Evolutionary conservation across 306 rosid species (phyloP).

Genomic region (Adenanthera pavonina): DNA sequence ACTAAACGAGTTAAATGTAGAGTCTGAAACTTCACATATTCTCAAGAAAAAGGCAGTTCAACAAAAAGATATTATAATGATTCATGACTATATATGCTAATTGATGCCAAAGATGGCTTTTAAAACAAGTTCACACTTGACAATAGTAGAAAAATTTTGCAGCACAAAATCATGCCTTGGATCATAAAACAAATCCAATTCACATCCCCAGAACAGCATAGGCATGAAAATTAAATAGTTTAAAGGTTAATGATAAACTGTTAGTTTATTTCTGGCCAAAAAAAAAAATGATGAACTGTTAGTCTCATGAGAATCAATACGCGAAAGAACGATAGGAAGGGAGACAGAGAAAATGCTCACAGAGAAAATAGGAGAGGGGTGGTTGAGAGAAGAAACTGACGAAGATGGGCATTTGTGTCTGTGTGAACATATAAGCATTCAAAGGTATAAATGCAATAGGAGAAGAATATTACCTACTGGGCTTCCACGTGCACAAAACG

Average conservation of each 20-base stretch:
- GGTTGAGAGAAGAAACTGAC: slow-evolving; percentile 56
- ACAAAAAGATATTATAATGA: background rate
- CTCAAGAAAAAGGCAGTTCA: background rate
- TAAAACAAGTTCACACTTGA: slow-evolving; percentile 32
- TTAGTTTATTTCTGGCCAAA: no score
- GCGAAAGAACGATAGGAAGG: slow-evolving; percentile 41
- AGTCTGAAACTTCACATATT: no score
- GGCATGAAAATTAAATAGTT: slow-evolving; percentile 32
- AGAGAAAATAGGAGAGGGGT: slow-evolving; percentile 33
- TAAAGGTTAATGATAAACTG: no score
- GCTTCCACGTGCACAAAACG: slow-evolving; percentile 47
- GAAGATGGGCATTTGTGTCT: slow-evolving; percentile 48
- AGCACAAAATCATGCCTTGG: background rate
- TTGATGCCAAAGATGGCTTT: no score
- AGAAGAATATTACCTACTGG: background rate
- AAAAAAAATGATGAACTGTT: background rate
- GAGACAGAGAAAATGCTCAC: slow-evolving; percentile 50
- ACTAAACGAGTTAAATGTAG: slow-evolving; percentile 21
- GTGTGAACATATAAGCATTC: background rate
- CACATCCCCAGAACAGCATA: slow-evolving; percentile 41
- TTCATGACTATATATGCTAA: background rate
- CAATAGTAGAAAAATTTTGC: slow-evolving; percentile 30
- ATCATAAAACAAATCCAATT: slow-evolving; percentile 30
- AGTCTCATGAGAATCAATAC: slow-evolving; percentile 50
- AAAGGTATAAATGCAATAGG: background rate